Base-by-base conservation (phyloP, 2,329 filamentous ascomycete species). In the Neofusicoccum parvum region DNA sequence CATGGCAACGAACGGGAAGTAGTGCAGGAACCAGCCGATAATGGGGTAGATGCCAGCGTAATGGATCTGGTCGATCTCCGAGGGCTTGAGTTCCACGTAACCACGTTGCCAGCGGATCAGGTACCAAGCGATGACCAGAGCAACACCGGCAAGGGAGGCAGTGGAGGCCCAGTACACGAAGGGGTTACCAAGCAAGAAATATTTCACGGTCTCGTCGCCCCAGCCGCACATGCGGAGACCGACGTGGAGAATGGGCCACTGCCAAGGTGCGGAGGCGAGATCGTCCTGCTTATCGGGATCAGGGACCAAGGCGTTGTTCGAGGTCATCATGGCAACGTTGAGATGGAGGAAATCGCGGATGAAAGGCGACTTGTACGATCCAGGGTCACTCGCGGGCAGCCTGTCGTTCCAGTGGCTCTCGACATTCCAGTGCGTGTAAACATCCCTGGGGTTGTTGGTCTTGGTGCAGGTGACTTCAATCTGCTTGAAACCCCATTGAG, bases 241-340 rank as follows among this genome's bases (percentile, higher is more conserved):
- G 65, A 98, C 95, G 73, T 98, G 85, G 46, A 99, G 88, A 69
- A 99, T 88, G 20, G 95, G 95, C 95, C 95, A 99, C 81, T 99
- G 94, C 95, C 95, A 99, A 84, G 94, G 97, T 70, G 93, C 85
- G 14, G 95, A 99, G 37, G 95, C 95, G 54, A 99, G 87, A 74
- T 99, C 95, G 74, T 99, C 95, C 79, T 99, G 95, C 86, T 99
- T 99, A 79, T 99, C 95, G 4, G 95, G 94, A 74, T 99, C 95
- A 3, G 95, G 95, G 20, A 99, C 92, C 51, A 99, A 88, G 27
- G 95, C 95, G 75, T 99, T 99, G 86, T 99, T 99, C 45, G 95
- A 98, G 3, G 95, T 99, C 94, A 98, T 97, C 95, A 99, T 99
- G 68, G 95, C 95, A 68, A 99, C 95, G 77, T 99, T 99, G 68